phyloP scores from a whole-genome alignment of 345 rosid genomes.

The Sonneratia alba region DNA sequence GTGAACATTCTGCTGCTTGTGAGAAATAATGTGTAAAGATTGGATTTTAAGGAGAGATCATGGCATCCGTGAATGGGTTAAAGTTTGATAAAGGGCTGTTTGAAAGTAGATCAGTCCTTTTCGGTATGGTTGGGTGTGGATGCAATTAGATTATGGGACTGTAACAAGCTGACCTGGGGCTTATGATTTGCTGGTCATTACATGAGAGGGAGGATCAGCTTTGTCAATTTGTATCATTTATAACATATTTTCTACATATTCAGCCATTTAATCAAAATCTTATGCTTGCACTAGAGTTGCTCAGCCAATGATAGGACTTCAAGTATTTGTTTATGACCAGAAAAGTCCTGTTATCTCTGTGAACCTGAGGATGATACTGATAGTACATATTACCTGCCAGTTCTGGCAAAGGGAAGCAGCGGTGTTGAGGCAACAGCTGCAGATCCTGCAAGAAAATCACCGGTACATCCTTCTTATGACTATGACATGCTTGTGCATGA shows the following conservation, averaged over 20 bases:
- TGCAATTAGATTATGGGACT: too few relatives aligned
- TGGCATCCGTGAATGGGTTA: background rate
- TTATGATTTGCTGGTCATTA: background rate
- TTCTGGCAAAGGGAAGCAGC: constrained; percentile 29
- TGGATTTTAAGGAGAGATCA: background rate
- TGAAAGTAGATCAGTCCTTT: background rate
- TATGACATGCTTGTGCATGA: background rate
- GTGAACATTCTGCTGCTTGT: background rate
- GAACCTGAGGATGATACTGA: background rate
- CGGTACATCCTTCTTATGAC: constrained; percentile 8
- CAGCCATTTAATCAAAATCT: background rate
- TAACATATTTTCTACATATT: background rate
- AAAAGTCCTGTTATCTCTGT: background rate
- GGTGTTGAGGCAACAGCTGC: constrained; percentile 22
- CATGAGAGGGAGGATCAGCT: background rate
- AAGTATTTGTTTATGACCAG: background rate
- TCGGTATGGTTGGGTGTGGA: background rate
- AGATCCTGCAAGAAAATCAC: constrained; percentile 23
- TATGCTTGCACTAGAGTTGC: background rate
- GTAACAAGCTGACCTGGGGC: background rate
- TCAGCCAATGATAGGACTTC: background rate
- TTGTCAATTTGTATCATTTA: background rate
- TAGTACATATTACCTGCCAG: constrained; percentile 7
- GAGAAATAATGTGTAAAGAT: background rate
- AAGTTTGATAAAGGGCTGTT: background rate